Percentiles rank a stretch among this genome's conserved stretches.
Evolutionary conservation across 1,284 basidiomycete genomes (phyloP).

Genomic region (Meira miltonrushii): DNA sequence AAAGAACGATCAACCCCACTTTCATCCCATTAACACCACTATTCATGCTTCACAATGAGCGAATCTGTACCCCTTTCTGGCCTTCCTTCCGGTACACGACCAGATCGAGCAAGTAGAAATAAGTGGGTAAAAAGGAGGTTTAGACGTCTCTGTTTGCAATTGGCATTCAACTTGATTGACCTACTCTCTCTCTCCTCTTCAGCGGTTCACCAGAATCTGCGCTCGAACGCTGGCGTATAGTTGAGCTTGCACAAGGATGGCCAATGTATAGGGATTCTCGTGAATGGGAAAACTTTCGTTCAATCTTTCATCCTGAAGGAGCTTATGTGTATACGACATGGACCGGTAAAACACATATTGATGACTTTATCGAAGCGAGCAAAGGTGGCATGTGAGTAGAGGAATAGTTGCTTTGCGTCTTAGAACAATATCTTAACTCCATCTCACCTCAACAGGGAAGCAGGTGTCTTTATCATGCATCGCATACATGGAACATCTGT

Average conservation of each 20-base stretch:
- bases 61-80: no score
- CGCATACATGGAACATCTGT: slow-evolving; percentile 43
- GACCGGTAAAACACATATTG: slow-evolving; percentile 44
- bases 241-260: slow-evolving; percentile 44
- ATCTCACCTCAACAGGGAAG: slow-evolving; percentile 1
- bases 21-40: no score
- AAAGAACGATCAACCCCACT: no score
- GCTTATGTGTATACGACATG: slow-evolving; percentile 51
- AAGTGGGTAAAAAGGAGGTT: no score
- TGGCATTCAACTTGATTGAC: no score
- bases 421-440: no score
- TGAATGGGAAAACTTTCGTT: slow-evolving; percentile 44
- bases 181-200: slow-evolving; percentile 7
- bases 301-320: slow-evolving; percentile 42
- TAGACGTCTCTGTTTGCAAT: no score
- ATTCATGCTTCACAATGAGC: no score
- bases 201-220: slow-evolving; percentile 8
- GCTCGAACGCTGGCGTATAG: slow-evolving; percentile 34
- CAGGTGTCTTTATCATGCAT: slow-evolving; percentile 44
- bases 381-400: slow-evolving; percentile 27
- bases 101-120: no score
- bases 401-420: no score
- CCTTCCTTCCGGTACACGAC: no score
- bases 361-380: slow-evolving; percentile 43
- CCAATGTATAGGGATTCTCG: slow-evolving; percentile 43